Percentiles rank a stretch among this genome's conserved stretches.
Evolutionary conservation across 2,329 filamentous ascomycete genomes (phyloP).

Genomic region (Cladobotryum protrusum): DNA sequence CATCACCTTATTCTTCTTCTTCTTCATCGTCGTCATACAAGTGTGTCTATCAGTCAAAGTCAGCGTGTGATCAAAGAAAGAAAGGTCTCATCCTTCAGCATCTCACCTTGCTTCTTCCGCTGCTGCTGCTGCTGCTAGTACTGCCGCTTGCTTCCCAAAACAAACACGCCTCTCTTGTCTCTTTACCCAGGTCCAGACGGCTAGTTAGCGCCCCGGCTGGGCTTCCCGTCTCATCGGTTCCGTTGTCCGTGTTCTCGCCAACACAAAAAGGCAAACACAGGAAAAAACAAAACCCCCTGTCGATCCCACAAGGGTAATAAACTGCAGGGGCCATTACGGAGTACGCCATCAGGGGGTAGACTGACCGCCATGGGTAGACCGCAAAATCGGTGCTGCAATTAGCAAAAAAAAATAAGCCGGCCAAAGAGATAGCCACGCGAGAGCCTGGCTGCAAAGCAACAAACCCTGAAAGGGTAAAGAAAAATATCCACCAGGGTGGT

Average conservation of each 20-base stretch:
- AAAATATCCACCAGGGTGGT: constrained; percentile 6
- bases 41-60: too few species aligned
- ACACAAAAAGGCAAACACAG: constrained; percentile 7
- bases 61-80: too few species aligned
- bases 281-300: constrained; percentile 5
- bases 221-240: constrained; percentile 9
- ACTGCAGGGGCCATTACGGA: constrained; percentile 11
- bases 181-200: constrained; percentile 2
- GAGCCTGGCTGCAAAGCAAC: constrained; percentile 5
- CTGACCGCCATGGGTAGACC: constrained; percentile 15
- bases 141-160: too few species aligned
- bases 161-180: constrained; percentile 1
- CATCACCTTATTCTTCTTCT: too few species aligned
- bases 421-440: constrained; percentile 10
- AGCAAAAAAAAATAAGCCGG: constrained; percentile 9
- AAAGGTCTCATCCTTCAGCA: too few species aligned
- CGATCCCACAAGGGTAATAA: constrained; percentile 11
- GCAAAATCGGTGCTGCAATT: constrained; percentile 12
- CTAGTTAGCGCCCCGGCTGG: constrained; percentile 6
- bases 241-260: constrained; percentile 8
- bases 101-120: too few species aligned
- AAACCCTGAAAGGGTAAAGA: constrained; percentile 4
- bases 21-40: too few species aligned
- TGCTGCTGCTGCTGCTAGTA: too few species aligned
- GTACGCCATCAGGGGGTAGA: constrained; percentile 11